Evolutionary conservation across 768 basidiomycete genomes (phyloP), one percentile per base, ranked within the genome.

Genomic region (Lactarius psammicola): DNA sequence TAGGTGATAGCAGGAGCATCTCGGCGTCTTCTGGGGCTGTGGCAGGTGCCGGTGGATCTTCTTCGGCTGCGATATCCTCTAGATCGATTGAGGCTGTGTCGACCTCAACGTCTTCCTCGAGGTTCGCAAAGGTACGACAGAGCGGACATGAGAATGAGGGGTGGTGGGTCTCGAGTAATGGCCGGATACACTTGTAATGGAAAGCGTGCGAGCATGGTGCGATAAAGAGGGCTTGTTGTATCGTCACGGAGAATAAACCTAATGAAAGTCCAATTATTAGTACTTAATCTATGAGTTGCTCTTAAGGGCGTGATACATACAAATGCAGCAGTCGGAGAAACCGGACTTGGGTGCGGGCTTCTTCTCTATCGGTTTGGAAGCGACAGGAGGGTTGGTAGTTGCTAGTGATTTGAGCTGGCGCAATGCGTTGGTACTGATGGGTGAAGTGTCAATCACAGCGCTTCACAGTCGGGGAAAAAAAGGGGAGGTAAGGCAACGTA

Each of bases 131-230:
- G 0, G 94, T 95, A 46, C 96, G 83, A 76, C 96, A 99, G 8
- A 99, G 84, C 0, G 96, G 96, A 72, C 96, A 99, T 17, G 87
- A 91, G 79, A 98, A 99, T 7, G 92, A 90, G 0, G 95, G 93
- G 71, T 95, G 87, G 76, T 98, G 94, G n/a, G 84, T 77, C 70
- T 92, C 85, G 51, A 98, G 82, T 13, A 98, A 82, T 1, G 95
- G 96, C 0, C 94, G 85, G 66, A 99, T 95, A 75, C 96, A 98
- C 77, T 98, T 98, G 85, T 92, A 94, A 78, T 95, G 93, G 80
- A 92, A 94, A 0, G 94, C 88, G 76, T 99, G 96, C 1, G 93
- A 95, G 77, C 96, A 99, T 0, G 96, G 96, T 33, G 96, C 94
- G 74, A 99, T 95, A 80, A 99, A 98, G 56, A 98, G 85, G 0